phyloP scores from a whole-genome alignment of 2,329 filamentous ascomycete species.

The Epichloe amarillans region DNA sequence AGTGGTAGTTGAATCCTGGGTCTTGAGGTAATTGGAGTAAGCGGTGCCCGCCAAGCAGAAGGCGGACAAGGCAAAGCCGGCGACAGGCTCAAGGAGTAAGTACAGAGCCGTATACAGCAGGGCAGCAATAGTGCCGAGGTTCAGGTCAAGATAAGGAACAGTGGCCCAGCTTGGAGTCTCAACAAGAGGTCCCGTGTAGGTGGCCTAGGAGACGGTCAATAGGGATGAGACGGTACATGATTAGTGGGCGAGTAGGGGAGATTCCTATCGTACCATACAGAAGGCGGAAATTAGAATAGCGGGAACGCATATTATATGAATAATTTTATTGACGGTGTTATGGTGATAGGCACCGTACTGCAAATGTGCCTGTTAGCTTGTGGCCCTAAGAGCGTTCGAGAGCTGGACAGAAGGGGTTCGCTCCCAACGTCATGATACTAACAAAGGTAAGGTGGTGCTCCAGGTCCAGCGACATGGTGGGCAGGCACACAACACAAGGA shows the following conservation, averaged over 20 bases:
- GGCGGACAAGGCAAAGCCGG: conserved; percentile 63
- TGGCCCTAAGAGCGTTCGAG: not conserved
- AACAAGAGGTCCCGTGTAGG: conserved; percentile 50
- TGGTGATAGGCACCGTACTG: conserved; percentile 80
- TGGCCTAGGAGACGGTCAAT: conserved; percentile 30
- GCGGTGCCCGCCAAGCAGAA: conserved; percentile 66
- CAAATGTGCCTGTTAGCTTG: not conserved
- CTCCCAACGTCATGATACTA: not conserved
- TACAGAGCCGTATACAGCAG: conserved; percentile 67
- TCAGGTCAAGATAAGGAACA: conserved; percentile 53
- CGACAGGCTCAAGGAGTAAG: conserved; percentile 85
- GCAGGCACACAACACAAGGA: conserved; percentile 9
- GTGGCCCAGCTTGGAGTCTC: conserved; percentile 54
- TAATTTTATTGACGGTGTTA: conserved; percentile 61
- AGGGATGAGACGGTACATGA: not conserved
- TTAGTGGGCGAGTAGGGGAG: not conserved
- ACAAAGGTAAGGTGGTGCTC: conserved; percentile 76
- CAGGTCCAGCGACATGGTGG: conserved; percentile 55
- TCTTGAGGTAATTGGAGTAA: conserved; percentile 59
- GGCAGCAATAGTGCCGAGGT: conserved; percentile 49
- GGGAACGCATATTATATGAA: conserved; percentile 71
- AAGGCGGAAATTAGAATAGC: conserved; percentile 59
- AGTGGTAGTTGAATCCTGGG: conserved; percentile 35
- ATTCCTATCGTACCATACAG: conserved; percentile 46
- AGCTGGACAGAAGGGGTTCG: not conserved